These are phyloP conservation scores for Scheffersomyces quercinus DNA, from an alignment of 1,139 yeast species.

Conservation along the genomic window DNA sequence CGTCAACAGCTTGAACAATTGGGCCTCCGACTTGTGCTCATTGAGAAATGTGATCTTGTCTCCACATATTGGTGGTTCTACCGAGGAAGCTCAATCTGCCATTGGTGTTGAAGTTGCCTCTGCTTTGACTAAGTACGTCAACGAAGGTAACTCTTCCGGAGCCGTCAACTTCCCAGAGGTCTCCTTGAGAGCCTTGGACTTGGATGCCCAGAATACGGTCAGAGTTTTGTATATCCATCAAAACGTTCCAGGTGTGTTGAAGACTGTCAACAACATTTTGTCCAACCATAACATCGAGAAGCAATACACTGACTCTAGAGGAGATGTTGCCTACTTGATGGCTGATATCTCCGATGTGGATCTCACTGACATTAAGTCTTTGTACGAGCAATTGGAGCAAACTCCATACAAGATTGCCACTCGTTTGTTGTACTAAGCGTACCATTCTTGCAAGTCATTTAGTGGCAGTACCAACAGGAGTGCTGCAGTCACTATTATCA, in stretches of 20 bases:
- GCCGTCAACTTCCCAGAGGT: constrained; percentile 99
- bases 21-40: constrained; percentile 81
- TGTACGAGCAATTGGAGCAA: constrained; percentile 83
- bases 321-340: constrained; percentile 96
- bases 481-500: too few species aligned
- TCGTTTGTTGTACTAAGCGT: constrained; percentile 72
- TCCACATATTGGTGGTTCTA: constrained; percentile 99
- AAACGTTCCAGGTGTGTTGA: constrained; percentile 98
- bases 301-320: constrained; percentile 94
- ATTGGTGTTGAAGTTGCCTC: constrained; percentile 95
- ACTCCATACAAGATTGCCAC: constrained; percentile 92
- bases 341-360: constrained; percentile 94
- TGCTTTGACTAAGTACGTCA: constrained; percentile 84
- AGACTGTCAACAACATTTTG: constrained; percentile 93
- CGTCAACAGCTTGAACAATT: constrained; percentile 67
- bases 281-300: constrained; percentile 95
- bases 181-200: constrained; percentile 80
- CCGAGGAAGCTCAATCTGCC: constrained; percentile 98
- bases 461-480: neutral
- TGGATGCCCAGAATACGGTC: constrained; percentile 85
- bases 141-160: constrained; percentile 95
- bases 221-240: constrained; percentile 96
- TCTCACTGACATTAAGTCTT: constrained; percentile 74
- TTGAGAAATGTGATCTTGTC: constrained; percentile 89
- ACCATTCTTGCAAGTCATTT: too few species aligned